Evolutionary conservation across 306 rosid species (phyloP), one percentile per base, ranked within the genome.

Genomic region (Casuarina cunninghamiana): DNA sequence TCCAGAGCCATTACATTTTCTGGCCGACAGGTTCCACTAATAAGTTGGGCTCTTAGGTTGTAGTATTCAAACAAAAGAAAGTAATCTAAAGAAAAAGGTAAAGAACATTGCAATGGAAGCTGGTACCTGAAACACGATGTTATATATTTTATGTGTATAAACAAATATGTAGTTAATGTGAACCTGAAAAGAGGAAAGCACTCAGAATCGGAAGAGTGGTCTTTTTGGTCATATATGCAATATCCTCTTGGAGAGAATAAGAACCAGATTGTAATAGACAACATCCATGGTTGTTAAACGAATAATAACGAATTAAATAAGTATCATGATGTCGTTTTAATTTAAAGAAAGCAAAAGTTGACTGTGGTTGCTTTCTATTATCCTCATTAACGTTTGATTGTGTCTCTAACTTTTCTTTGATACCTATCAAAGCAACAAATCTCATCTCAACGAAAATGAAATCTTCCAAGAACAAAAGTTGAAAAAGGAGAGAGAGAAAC

Each of bases 391-490:
- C 68, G 77, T 82, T 77, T 73, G 82, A 78, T 77, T 81, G 69
- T 83, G 87, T 87, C 83, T 91, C 73, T 38, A 73, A 61, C 81
- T 81, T 87, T 84, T 81, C 78, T 82, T 72, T 85, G 86, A 73
- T 65, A 60, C 60, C 73, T 58, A 68, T 62, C 80, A 79, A 86
- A 78, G 85, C 83, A 78, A 65, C 75, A 75, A 32, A 72, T 65
- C 80, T 71, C 74, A 75, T 45, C 51, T 32, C 79, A 66, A 50
- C 75, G 48, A 50, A 81, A 45, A 10, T 5, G 65, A 48, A 76
- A 70, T 78, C 74, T 73, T n/a, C 50, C 17, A 48, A 77, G 74
- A 26, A 74, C 70, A 75, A 74, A 79, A 83, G 73, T 79, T 74
- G 46, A 57, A 72, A 67, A 79, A 80, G 78, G 48, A 71, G 79